Base-by-base conservation (phyloP, 2,329 filamentous ascomycete species). In the Trematosphaeria pertusa region DNA sequence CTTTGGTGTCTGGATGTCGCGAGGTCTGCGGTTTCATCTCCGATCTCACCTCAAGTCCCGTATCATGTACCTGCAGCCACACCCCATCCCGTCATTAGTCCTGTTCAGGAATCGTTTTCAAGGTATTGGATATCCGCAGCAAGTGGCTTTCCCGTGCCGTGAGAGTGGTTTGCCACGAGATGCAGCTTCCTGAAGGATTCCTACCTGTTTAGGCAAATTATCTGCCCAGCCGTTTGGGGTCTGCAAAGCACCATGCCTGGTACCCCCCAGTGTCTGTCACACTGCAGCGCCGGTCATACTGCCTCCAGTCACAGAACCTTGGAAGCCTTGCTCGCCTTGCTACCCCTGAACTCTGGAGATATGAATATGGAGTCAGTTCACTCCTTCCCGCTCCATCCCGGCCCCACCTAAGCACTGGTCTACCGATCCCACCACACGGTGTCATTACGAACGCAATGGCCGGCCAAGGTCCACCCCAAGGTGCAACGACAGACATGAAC, bases 401-500 rank as follows among this genome's bases (percentile, higher is more conserved):
- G 12, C 24, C 12, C 24, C 24, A 28, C 24, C 24, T 7, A 28
- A 8, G 8, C 24, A 8, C 8, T 8, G 12, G 24, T 28, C 12
- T 28, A 7, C 24, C 8, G 8, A 8, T 7, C 24, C 8, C 12
- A 12, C 8, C 12, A 8, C 24, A 28, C 24, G 8, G 24, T 8
- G 12, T 8, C 12, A 8, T 8, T 28, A 28, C 24, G 8, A 28
- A 28, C 24, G 24, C 8, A 8, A 28, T 28, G 24, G 24, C 24
- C 12, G 24, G 24, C 24, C 24, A 28, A 8, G 24, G 24, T 7
- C 24, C 24, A 12, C 24, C 24, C 12, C 24, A 28, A 28, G 24
- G 24, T 12, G 24, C 24, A 12, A 28, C 8, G 7, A 8, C 31
- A 15, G 31, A 31, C n/a, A 45, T 45, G 44, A 43, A 43, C 22